phyloP scores from a whole-genome alignment of 192 early-diverging fungal species.

The Phlyctochytrium planicorne region DNA sequence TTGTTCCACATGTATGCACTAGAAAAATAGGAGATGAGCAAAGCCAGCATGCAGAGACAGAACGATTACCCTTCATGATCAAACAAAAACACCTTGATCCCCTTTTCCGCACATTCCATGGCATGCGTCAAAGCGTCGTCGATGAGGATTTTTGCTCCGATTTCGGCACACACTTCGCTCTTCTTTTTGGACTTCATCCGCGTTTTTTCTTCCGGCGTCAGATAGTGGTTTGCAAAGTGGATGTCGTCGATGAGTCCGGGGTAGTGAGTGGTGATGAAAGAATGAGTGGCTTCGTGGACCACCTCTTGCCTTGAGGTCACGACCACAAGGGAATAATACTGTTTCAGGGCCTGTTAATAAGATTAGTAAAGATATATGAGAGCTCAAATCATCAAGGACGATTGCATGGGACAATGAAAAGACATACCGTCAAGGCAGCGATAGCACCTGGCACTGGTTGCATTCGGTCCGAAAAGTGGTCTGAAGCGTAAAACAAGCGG shows the following conservation, averaged over 20 bases:
- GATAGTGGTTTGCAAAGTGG: slow-evolving; percentile 57
- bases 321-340: slow-evolving; percentile 52
- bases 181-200: slow-evolving; percentile 57
- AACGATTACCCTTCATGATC: slow-evolving; percentile 50
- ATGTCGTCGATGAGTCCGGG: slow-evolving; percentile 64
- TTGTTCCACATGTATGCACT: slow-evolving; percentile 20
- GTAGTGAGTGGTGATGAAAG: slow-evolving; percentile 55
- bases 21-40: slow-evolving; percentile 24
- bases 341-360: slow-evolving; percentile 45
- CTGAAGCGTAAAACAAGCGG: slow-evolving; percentile 54
- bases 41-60: slow-evolving; percentile 44
- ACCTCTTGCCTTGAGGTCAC: slow-evolving; percentile 62
- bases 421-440: not conserved
- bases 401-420: not conserved
- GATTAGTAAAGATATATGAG: not conserved
- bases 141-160: slow-evolving; percentile 56
- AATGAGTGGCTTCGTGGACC: slow-evolving; percentile 54
- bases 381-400: no score
- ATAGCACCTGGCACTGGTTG: slow-evolving; percentile 44
- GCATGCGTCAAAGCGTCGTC: slow-evolving; percentile 57
- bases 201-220: slow-evolving; percentile 51
- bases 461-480: slow-evolving; percentile 49
- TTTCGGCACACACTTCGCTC: slow-evolving; percentile 54
- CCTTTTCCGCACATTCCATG: slow-evolving; percentile 48
- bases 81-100: slow-evolving; percentile 55